Evolutionary conservation across 2,329 filamentous ascomycete genomes (phyloP).

Genomic region (Chaetomium sp.): DNA sequence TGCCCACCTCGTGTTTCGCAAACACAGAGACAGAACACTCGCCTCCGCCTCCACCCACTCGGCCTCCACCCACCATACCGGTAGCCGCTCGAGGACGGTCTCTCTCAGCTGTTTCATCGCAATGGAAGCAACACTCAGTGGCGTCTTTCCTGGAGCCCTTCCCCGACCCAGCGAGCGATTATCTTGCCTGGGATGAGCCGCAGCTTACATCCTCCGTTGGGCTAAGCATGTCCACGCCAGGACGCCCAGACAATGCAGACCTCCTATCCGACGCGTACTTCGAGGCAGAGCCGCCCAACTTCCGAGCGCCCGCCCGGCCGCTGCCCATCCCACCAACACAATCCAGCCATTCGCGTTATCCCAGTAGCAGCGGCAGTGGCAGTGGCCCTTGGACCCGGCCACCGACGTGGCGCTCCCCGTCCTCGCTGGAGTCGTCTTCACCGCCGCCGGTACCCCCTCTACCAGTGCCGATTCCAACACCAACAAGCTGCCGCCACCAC

Average conservation of each 20-base stretch:
- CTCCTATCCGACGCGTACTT: background rate
- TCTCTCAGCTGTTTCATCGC: background rate
- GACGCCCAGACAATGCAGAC: background rate
- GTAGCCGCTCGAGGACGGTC: background rate
- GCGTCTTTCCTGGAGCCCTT: background rate
- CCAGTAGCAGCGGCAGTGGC: slow-evolving; percentile 17
- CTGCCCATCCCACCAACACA: background rate
- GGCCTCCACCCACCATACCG: slow-evolving; percentile 18
- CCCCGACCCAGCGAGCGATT: background rate
- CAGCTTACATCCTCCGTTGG: background rate
- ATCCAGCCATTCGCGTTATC: slow-evolving; percentile 16
- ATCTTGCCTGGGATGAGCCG: slow-evolving; percentile 10
- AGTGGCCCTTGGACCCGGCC: slow-evolving; percentile 18
- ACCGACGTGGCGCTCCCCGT: slow-evolving; percentile 24
- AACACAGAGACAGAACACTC: background rate
- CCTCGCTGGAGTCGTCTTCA: background rate
- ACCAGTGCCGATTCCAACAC: background rate
- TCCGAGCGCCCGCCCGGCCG: background rate
- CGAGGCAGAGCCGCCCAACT: slow-evolving; percentile 15
- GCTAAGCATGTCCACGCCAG: slow-evolving; percentile 1
- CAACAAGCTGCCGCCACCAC: background rate
- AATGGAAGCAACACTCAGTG: background rate
- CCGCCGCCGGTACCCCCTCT: slow-evolving; percentile 1
- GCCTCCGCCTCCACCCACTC: slow-evolving; percentile 6
- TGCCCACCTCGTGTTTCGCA: background rate